These are phyloP conservation scores for Eurotiales sp. DNA, from an alignment of 2,329 filamentous ascomycete species.

Conservation along the genomic window DNA sequence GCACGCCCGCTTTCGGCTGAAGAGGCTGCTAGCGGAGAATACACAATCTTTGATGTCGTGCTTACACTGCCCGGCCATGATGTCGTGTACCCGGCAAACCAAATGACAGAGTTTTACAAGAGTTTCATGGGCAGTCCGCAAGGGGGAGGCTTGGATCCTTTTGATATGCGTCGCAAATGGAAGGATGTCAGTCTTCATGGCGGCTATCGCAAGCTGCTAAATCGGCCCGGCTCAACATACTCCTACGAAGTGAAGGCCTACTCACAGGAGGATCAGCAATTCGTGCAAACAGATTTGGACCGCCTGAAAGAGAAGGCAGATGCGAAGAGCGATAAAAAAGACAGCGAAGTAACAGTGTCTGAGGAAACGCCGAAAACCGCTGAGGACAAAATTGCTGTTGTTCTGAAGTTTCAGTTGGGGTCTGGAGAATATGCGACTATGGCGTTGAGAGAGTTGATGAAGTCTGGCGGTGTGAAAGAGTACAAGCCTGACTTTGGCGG, in stretches of 20 bases:
- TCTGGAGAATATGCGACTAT: constrained; percentile 83
- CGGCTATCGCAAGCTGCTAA: constrained; percentile 80
- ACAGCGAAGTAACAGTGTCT: neutral
- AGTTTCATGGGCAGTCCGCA: constrained; percentile 77
- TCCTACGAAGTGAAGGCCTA: constrained; percentile 70
- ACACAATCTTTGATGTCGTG: constrained; percentile 81
- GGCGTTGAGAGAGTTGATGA: constrained; percentile 74
- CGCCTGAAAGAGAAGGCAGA: constrained; percentile 49
- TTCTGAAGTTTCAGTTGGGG: constrained; percentile 71
- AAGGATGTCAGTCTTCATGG: constrained; percentile 87
- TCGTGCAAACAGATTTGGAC: constrained; percentile 85
- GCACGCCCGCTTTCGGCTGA: constrained; percentile 70
- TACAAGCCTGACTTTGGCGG: constrained; percentile 62
- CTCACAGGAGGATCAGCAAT: constrained; percentile 64
- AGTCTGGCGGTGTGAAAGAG: constrained; percentile 56
- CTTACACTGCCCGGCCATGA: constrained; percentile 91
- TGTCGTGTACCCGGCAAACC: constrained; percentile 79
- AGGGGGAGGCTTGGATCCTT: constrained; percentile 75
- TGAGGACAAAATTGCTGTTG: constrained; percentile 58
- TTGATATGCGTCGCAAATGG: constrained; percentile 80
- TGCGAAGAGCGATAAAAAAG: constrained; percentile 21
- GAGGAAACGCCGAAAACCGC: constrained; percentile 11
- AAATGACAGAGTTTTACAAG: constrained; percentile 76
- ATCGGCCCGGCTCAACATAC: constrained; percentile 61
- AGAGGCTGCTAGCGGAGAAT: constrained; percentile 74